Percentiles rank a stretch among this genome's conserved stretches.
Evolutionary conservation across 345 rosid species (phyloP).

Genomic region (Nephelium lappaceum): DNA sequence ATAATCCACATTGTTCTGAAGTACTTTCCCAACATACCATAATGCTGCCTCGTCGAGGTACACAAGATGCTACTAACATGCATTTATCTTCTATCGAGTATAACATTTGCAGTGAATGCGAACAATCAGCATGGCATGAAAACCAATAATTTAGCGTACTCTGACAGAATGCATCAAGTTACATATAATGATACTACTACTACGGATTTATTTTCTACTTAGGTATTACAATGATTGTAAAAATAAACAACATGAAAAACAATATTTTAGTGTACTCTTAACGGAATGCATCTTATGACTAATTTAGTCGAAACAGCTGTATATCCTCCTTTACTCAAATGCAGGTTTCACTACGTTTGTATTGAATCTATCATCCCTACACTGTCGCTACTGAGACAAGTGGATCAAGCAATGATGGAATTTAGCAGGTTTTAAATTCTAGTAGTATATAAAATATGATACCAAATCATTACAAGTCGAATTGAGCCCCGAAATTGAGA

Average conservation of each 20-base stretch:
- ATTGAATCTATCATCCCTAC: background rate
- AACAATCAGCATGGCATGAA: background rate
- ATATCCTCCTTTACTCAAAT: background rate
- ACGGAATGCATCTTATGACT: background rate
- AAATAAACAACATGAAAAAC: background rate
- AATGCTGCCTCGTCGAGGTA: background rate
- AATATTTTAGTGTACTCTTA: background rate
- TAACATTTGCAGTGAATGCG: background rate
- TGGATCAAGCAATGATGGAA: background rate
- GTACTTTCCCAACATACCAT: background rate
- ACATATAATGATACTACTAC: background rate
- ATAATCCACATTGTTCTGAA: background rate
- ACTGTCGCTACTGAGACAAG: background rate
- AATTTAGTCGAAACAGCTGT: background rate
- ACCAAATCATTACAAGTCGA: slow-evolving; percentile 33
- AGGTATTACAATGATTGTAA: background rate
- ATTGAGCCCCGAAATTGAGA: slow-evolving; percentile 60
- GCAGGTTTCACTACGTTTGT: background rate
- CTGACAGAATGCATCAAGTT: background rate
- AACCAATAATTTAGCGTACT: background rate
- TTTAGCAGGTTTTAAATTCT: background rate
- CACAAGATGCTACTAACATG: background rate
- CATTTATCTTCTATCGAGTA: background rate
- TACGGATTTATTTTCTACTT: background rate
- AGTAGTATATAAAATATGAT: slow-evolving; percentile 6